phyloP scores from a whole-genome alignment of 768 basidiomycete species.

The Serpula lacrymans region DNA sequence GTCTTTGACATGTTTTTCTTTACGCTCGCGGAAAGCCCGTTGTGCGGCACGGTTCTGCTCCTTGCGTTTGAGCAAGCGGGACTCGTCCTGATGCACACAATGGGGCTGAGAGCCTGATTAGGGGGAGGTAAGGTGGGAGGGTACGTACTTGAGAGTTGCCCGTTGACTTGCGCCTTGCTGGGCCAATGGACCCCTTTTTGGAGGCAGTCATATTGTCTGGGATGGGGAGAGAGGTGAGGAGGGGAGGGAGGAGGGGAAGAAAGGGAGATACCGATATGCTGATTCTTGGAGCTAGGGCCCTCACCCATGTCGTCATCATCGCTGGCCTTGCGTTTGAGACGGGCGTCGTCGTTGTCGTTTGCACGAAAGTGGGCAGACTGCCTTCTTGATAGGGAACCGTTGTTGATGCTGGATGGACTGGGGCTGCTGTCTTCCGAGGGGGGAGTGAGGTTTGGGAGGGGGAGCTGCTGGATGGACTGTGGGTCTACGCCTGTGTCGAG shows the following conservation, averaged over 20 bases:
- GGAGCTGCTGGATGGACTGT: conserved; percentile 49
- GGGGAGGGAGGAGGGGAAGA: not conserved
- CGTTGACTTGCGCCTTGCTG: conserved; percentile 41
- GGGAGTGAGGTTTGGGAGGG: conserved; percentile 53
- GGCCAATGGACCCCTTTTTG: conserved; percentile 25
- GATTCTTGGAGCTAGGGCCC: conserved; percentile 64
- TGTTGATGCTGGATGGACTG: conserved; percentile 57
- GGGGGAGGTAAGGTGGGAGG: not conserved
- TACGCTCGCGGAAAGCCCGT: conserved; percentile 93
- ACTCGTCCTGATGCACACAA: conserved; percentile 53
- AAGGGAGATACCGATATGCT: conserved; percentile 52
- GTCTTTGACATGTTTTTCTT: conserved; percentile 96
- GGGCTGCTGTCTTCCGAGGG: conserved; percentile 77
- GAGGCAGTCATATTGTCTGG: conserved; percentile 20
- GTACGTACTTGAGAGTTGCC: conserved; percentile 32
- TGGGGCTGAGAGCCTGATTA: conserved; percentile 4
- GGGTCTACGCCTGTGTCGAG: conserved; percentile 53
- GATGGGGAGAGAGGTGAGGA: conserved; percentile 7
- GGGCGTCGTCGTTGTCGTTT: conserved; percentile 43
- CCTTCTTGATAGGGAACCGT: conserved; percentile 22
- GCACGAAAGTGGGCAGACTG: conserved; percentile 18
- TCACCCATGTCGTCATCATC: conserved; percentile 54
- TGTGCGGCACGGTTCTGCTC: conserved; percentile 98
- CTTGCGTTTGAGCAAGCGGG: conserved; percentile 81
- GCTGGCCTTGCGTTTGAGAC: conserved; percentile 77